Evolutionary conservation across 108 stramenopile species (phyloP).

Genomic region (Pelagomonas calceolata): DNA sequence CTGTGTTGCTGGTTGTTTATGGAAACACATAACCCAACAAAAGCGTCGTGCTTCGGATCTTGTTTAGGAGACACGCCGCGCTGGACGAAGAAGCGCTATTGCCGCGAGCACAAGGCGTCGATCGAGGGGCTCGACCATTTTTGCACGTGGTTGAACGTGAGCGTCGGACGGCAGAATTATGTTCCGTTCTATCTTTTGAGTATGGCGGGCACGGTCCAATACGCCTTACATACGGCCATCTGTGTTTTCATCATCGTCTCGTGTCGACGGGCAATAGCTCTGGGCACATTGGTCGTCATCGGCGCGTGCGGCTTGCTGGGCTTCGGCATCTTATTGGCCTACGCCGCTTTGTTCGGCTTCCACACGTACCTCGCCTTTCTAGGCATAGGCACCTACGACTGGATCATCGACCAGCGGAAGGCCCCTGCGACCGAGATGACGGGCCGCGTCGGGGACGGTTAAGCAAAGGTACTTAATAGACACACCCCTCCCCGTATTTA

Average conservation of each 20-base stretch:
- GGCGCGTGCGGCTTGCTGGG: not conserved
- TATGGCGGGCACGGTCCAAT: not conserved
- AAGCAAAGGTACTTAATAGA: too few species aligned
- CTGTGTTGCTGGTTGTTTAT: not conserved
- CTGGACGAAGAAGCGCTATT: not conserved
- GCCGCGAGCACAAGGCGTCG: not conserved
- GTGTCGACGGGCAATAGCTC: not conserved
- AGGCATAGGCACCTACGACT: conserved; percentile 1
- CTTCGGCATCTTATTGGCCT: not conserved
- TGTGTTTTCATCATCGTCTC: not conserved
- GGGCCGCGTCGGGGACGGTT: too few species aligned
- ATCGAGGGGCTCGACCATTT: not conserved
- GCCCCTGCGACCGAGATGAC: not conserved
- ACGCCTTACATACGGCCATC: not conserved
- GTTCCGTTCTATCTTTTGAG: not conserved
- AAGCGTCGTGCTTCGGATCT: not conserved
- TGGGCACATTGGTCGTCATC: not conserved
- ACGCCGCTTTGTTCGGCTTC: not conserved
- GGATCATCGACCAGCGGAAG: not conserved
- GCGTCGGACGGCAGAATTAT: not conserved
- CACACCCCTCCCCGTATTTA: too few species aligned
- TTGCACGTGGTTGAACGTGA: not conserved
- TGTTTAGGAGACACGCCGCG: not conserved
- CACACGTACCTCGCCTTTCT: not conserved
- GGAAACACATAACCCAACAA: not conserved